Evolutionary conservation across 371 early-diverging fungal genomes (phyloP).

Genomic region (Saksenaea oblongispora): DNA sequence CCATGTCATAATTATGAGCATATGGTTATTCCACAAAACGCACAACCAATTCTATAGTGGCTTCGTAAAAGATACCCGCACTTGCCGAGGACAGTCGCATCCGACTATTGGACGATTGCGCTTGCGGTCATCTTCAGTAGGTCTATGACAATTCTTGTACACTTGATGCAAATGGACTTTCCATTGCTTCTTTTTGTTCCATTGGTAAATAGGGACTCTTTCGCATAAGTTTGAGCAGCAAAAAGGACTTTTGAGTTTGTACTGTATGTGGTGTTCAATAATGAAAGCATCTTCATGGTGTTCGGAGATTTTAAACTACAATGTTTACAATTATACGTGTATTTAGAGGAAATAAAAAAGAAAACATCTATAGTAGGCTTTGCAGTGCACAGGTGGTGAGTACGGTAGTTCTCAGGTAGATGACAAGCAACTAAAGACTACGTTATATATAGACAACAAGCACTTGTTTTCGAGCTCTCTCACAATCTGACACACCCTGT

Average conservation of each 20-base stretch:
- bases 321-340: too few relatives aligned
- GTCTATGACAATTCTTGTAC: not conserved
- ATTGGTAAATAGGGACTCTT: not conserved
- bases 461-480: too few relatives aligned
- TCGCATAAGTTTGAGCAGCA: not conserved
- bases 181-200: not conserved
- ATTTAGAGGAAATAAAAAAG: too few relatives aligned
- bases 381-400: too few relatives aligned
- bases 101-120: not conserved
- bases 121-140: not conserved
- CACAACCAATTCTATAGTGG: not conserved
- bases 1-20: not conserved
- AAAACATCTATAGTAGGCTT: too few relatives aligned
- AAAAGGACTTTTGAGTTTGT: not conserved
- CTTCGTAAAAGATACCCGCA: not conserved
- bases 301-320: too few relatives aligned
- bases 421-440: too few relatives aligned
- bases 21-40: not conserved
- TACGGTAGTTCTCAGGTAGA: too few relatives aligned
- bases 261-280: not conserved
- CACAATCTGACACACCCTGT: too few relatives aligned
- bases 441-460: too few relatives aligned
- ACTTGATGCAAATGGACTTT: not conserved
- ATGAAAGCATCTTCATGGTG: too few relatives aligned
- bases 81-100: not conserved